Evolutionary conservation across 306 rosid genomes (phyloP), one percentile per base, ranked within the genome.

Genomic region (Ormosia semicastrata): DNA sequence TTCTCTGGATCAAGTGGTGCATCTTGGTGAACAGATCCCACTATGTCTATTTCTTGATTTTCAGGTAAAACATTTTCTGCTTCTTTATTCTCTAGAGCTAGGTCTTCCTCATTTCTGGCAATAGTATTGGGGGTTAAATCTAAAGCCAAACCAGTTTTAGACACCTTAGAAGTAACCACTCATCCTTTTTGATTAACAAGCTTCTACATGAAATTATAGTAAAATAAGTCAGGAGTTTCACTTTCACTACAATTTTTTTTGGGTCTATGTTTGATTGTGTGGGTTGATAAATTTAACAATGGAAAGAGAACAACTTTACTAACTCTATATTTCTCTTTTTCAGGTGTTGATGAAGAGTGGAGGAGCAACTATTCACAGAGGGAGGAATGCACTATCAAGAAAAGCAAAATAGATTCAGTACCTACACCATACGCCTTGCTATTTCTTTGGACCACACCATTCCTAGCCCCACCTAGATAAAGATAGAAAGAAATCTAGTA

Each of bases 381-480:
- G 80, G 96, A 88, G 67, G 88, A 93, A 80, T 93, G 94, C 94
- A 89, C 90, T 39, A 82, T n/a, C n/a, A n/a, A n/a, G n/a, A n/a
- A n/a, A n/a, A n/a, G n/a, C n/a, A n/a, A n/a, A n/a, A n/a, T n/a
- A 93, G 99, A 98, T 93, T 93, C 91, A 85, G 86, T 73, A 69
- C 76, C 87, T 88, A 82, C n/a, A n/a, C n/a, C n/a, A n/a, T 84
- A 83, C 82, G 76, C 85, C 77, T 75, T 68, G 77, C 50, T 76
- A 66, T 74, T 85, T 81, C 78, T 88, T 83, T 89, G 95, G 97
- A 92, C 95, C 94, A 88, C 94, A 79, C 60, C 84, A 74, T 83
- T 85, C 85, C 59, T 52, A 81, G 60, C 78, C 84, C 81, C 91
- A 71, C 83, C 30, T 67, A 66, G 54, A 71, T 43, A 85, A 81